Evolutionary conservation across 352 stramenopile genomes (phyloP).

Genomic region (Phytophthora pinifolia): DNA sequence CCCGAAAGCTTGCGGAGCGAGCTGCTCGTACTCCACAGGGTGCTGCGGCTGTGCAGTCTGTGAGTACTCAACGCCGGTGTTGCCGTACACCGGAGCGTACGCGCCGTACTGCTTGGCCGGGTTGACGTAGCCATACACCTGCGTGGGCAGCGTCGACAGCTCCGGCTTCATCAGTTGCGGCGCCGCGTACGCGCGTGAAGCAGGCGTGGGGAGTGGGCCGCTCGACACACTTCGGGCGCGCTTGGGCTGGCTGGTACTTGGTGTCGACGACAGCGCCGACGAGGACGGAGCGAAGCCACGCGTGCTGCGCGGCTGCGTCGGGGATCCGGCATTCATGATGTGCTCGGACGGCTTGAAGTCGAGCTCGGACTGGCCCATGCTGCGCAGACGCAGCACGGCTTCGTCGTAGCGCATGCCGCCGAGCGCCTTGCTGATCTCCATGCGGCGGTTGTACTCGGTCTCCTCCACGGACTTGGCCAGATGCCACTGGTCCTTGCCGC

Average conservation of each 20-base stretch:
- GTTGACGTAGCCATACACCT: constrained; percentile 35
- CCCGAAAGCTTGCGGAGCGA: constrained; percentile 47
- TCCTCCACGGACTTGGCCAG: constrained; percentile 82
- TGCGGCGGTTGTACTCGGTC: constrained; percentile 80
- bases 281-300: constrained; percentile 13
- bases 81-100: constrained; percentile 30
- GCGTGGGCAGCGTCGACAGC: constrained; percentile 25
- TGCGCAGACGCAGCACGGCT: constrained; percentile 58
- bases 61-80: constrained; percentile 32
- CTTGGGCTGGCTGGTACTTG: constrained; percentile 26
- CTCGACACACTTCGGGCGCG: constrained; percentile 29
- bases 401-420: constrained; percentile 85
- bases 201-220: constrained; percentile 26
- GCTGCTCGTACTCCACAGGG: constrained; percentile 50
- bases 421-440: constrained; percentile 82
- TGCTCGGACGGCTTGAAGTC: constrained; percentile 52
- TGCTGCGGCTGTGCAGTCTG: constrained; percentile 22
- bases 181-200: constrained; percentile 26
- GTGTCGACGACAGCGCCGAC: constrained; percentile 7
- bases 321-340: constrained; percentile 33
- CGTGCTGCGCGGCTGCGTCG: constrained; percentile 22
- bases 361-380: constrained; percentile 57
- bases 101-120: constrained; percentile 26
- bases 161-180: constrained; percentile 34
- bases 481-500: constrained; percentile 83